These are phyloP conservation scores for Fusarium goolgardi DNA, from an alignment of 2,329 filamentous ascomycete genomes.

Conservation along the genomic window DNA sequence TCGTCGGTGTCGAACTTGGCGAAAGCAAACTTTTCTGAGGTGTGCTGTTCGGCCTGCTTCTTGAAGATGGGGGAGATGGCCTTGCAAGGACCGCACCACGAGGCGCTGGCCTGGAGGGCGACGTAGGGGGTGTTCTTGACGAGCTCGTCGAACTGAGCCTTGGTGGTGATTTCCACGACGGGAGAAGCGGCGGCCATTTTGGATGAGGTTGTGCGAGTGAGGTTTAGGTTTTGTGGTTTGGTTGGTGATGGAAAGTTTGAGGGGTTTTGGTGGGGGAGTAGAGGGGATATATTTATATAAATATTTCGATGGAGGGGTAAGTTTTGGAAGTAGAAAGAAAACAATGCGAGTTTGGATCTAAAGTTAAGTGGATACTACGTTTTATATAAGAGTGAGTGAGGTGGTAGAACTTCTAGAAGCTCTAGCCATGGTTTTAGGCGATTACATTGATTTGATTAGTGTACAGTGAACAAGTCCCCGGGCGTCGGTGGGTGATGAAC, in stretches of 20 bases:
- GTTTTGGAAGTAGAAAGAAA: slow-evolving; percentile 4
- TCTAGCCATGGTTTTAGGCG: neutral
- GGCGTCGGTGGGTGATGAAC: slow-evolving; percentile 39
- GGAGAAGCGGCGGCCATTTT: slow-evolving; percentile 48
- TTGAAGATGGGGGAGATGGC: slow-evolving; percentile 66
- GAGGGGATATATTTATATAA: slow-evolving; percentile 22
- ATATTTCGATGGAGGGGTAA: slow-evolving; percentile 14
- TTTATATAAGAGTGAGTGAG: neutral
- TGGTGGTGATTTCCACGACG: slow-evolving; percentile 54
- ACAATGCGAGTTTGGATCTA: slow-evolving; percentile 8
- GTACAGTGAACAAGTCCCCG: neutral
- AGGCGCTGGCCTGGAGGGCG: slow-evolving; percentile 67
- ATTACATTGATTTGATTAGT: slow-evolving; percentile 20
- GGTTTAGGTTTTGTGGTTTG: slow-evolving; percentile 1
- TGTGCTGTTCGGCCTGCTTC: slow-evolving; percentile 57
- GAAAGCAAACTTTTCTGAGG: slow-evolving; percentile 61
- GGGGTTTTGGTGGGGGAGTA: slow-evolving; percentile 33
- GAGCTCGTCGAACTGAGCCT: slow-evolving; percentile 62
- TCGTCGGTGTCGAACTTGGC: slow-evolving; percentile 70
- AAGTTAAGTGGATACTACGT: slow-evolving; percentile 36
- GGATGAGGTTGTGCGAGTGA: slow-evolving; percentile 13
- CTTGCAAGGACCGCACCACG: slow-evolving; percentile 72
- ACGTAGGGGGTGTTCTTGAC: slow-evolving; percentile 62
- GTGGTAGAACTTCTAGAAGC: slow-evolving; percentile 16
- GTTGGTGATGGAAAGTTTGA: slow-evolving; percentile 20